A percentile compares a stretch with the other conserved stretches of the same genome.
These are phyloP conservation scores for Retiboletus flavoniger DNA, from an alignment of 1,284 basidiomycete genomes.

Conservation along the genomic window DNA sequence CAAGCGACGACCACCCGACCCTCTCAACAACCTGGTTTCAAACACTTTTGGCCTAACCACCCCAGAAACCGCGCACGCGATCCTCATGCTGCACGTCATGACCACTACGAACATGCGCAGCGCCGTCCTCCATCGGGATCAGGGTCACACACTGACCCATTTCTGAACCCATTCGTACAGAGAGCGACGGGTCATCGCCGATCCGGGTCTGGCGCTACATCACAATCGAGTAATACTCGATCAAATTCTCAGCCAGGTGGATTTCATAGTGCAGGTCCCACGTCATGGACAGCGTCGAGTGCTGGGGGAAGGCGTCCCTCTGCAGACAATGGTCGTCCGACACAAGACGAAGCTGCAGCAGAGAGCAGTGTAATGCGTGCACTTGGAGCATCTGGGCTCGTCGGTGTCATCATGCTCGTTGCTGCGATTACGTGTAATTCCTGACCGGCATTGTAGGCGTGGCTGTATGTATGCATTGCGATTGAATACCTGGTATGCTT, in stretches of 20 bases:
- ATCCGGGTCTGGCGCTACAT: neutral
- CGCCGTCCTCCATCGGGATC: conserved; percentile 4
- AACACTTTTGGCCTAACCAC: conserved; percentile 29
- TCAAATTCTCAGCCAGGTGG: neutral
- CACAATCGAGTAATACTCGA: neutral
- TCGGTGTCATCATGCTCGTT: conserved; percentile 29
- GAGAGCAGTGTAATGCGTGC: conserved; percentile 28
- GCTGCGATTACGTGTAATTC: conserved; percentile 16
- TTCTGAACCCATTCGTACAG: conserved; percentile 28
- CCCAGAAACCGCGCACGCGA: conserved; percentile 22
- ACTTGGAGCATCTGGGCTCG: conserved; percentile 30
- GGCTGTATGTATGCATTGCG: neutral
- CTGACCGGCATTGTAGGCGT: conserved; percentile 16
- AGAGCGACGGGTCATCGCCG: conserved; percentile 25
- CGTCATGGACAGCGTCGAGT: conserved; percentile 2
- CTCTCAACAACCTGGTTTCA: conserved; percentile 29
- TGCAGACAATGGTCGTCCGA: conserved; percentile 3
- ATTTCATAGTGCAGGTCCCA: conserved; percentile 1
- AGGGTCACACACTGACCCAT: conserved; percentile 21
- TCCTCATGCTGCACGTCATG: conserved; percentile 6
- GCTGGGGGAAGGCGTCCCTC: conserved; percentile 1
- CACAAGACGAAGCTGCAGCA: conserved; percentile 26
- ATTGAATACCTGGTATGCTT: neutral
- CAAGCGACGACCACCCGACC: conserved; percentile 32
- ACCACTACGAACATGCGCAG: conserved; percentile 15